Conservation (phyloP, 148 eudicot species). For the Oxyria digyna region DNA sequence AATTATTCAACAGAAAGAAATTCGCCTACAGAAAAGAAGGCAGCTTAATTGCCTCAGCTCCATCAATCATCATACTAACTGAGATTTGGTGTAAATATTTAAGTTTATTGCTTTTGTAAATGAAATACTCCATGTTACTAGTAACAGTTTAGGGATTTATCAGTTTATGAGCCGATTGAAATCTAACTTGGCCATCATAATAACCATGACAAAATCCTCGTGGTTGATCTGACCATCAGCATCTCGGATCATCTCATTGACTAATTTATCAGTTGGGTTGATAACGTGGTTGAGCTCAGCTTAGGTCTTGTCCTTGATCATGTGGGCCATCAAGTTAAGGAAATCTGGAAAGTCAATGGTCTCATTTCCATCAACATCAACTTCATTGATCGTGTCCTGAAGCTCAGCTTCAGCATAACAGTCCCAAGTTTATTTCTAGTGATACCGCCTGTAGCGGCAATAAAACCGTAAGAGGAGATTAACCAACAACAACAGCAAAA, state of each 20-base stretch:
- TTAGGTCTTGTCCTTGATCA: slow-evolving; percentile 30
- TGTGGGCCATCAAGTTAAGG: slow-evolving; percentile 33
- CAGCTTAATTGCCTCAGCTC: no score
- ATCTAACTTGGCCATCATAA: slow-evolving; percentile 39
- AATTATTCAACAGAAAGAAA: no score
- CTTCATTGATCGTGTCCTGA: no score
- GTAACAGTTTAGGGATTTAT: neutral
- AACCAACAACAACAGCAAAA: neutral
- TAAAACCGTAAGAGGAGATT: neutral
- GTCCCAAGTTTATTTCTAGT: slow-evolving; percentile 37
- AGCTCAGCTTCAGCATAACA: slow-evolving; percentile 30
- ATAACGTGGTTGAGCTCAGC: slow-evolving; percentile 37
- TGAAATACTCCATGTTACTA: no score
- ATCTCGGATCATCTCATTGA: slow-evolving; percentile 35
- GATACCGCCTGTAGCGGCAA: slow-evolving; percentile 22
- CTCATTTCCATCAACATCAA: slow-evolving; percentile 35
- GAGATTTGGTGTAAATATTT: no score
- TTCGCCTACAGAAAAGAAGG: no score
- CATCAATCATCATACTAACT: no score
- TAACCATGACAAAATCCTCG: slow-evolving; percentile 36
- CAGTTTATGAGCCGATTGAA: slow-evolving; percentile 8
- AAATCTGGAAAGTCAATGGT: slow-evolving; percentile 39
- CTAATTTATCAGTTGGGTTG: slow-evolving; percentile 29
- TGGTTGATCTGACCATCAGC: slow-evolving; percentile 42
- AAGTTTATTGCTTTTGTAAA: no score